A percentile compares a stretch with the other conserved stretches of the same genome.
These are phyloP conservation scores for Rhodotorula sp. DNA, from an alignment of 1,284 basidiomycete species.

Conservation along the genomic window DNA sequence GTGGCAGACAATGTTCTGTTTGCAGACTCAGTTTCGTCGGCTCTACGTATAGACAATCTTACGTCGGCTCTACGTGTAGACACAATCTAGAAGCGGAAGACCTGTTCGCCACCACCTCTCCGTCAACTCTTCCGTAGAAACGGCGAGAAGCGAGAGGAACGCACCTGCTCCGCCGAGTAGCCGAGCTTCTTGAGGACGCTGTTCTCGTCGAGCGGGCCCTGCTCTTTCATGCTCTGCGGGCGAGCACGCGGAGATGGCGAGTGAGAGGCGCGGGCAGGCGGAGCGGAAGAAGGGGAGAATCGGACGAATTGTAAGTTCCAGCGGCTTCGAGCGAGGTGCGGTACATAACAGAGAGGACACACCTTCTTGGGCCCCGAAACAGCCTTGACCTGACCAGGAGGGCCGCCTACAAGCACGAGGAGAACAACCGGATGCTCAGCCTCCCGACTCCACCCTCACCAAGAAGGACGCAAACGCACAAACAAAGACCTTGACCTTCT, in stretches of 20 bases:
- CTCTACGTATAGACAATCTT: too few species aligned
- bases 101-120: too few species aligned
- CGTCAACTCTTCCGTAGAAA: too few species aligned
- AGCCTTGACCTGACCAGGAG: constrained; percentile 69
- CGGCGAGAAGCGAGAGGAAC: background rate
- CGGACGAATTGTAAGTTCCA: too few species aligned
- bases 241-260: too few species aligned
- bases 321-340: too few species aligned
- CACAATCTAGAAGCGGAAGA: too few species aligned
- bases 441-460: background rate
- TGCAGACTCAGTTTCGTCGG: too few species aligned
- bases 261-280: background rate
- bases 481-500: constrained; percentile 84
- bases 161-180: background rate
- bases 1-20: too few species aligned
- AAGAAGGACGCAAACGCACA: constrained; percentile 58
- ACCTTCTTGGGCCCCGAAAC: constrained; percentile 58
- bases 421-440: background rate
- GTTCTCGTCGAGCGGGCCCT: constrained; percentile 68
- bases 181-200: constrained; percentile 61
- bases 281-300: background rate
- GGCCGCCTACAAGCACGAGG: constrained; percentile 46
- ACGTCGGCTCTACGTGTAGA: too few species aligned
- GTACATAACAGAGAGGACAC: background rate
- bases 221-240: constrained; percentile 55